Conservation (phyloP, 306 rosid genomes). For the Prunus kanzakura region DNA sequence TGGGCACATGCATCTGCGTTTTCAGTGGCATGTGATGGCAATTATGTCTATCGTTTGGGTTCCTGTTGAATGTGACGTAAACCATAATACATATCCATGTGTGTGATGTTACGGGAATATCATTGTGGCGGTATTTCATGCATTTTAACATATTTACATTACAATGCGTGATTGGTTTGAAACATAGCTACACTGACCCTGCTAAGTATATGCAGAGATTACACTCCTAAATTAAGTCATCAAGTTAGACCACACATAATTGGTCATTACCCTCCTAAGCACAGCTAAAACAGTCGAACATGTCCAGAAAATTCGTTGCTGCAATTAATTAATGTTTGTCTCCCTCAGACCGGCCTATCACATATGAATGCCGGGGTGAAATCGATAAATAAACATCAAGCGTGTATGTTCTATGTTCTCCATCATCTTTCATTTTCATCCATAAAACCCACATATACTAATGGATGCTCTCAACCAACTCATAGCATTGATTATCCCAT, state of each 20-base stretch:
- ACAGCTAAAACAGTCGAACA: background rate
- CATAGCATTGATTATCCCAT: too few species aligned
- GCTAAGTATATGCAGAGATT: background rate
- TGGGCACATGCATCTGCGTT: slow-evolving; percentile 21
- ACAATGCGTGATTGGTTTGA: too few species aligned
- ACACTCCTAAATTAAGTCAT: background rate
- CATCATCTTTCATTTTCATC: background rate
- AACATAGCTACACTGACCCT: too few species aligned
- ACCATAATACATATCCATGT: slow-evolving; percentile 17
- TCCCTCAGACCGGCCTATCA: background rate
- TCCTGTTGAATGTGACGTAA: slow-evolving; percentile 17
- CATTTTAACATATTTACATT: too few species aligned
- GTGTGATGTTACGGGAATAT: background rate
- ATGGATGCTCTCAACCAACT: background rate
- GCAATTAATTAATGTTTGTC: background rate
- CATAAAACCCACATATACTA: background rate
- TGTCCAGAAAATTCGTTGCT: background rate
- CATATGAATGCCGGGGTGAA: background rate
- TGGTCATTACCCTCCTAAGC: background rate
- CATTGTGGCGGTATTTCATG: too few species aligned
- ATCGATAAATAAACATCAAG: background rate
- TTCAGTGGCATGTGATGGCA: slow-evolving; percentile 9
- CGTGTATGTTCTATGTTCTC: background rate
- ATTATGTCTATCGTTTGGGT: background rate
- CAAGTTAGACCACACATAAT: background rate